phyloP scores from a whole-genome alignment of 2,329 filamentous ascomycete genomes.

The Diplodia sapinea region DNA sequence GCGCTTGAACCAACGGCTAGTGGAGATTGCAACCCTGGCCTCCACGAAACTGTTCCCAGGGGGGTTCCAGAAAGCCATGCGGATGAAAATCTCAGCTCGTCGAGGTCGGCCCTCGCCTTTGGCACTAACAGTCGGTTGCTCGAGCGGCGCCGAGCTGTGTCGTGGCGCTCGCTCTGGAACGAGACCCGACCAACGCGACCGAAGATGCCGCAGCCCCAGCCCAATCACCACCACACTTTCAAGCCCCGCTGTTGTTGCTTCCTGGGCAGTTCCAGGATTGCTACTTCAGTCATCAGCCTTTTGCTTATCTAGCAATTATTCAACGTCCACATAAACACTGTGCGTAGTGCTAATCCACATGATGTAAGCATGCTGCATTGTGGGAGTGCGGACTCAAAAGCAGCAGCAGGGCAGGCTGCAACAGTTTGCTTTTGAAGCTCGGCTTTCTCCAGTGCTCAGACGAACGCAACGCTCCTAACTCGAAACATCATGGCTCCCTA shows the following conservation, averaged over 20 bases:
- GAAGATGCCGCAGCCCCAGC: slow-evolving; percentile 10
- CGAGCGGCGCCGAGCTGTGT: slow-evolving; percentile 11
- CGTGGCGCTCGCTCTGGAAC: slow-evolving; percentile 16
- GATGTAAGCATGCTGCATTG: slow-evolving; percentile 7
- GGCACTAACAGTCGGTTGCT: slow-evolving; percentile 14
- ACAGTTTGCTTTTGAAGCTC: background rate
- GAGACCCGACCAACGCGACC: slow-evolving; percentile 26
- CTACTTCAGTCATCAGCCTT: slow-evolving; percentile 8
- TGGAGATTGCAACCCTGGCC: background rate
- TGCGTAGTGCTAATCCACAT: background rate
- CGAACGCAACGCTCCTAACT: too few species aligned
- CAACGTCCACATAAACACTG: slow-evolving; percentile 3
- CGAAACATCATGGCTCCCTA: slow-evolving; percentile 14
- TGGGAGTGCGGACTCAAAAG: slow-evolving; percentile 2
- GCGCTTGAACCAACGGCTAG: slow-evolving; percentile 1
- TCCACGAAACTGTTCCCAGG: background rate
- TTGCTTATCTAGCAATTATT: slow-evolving; percentile 26
- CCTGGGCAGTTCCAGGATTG: background rate
- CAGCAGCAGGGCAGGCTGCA: background rate
- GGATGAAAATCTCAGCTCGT: background rate
- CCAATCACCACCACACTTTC: slow-evolving; percentile 11
- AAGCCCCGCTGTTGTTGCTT: slow-evolving; percentile 19
- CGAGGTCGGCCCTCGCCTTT: background rate
- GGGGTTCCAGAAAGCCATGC: background rate
- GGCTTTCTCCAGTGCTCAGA: background rate